Evolutionary conservation across 768 basidiomycete species (phyloP).

Genomic region (Xerocomellus chrysenteron): DNA sequence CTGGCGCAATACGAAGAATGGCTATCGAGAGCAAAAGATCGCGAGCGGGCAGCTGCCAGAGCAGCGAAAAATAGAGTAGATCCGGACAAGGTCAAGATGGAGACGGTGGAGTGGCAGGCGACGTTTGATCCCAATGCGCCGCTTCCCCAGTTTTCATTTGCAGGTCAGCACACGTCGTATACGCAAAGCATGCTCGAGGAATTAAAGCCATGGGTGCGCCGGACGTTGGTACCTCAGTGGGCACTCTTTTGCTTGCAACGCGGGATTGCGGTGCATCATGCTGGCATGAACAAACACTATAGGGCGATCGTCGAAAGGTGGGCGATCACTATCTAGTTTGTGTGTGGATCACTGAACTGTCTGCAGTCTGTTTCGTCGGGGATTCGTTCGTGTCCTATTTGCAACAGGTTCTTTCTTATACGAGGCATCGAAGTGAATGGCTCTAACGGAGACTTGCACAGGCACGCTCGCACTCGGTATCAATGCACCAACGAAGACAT

Average conservation of each 20-base stretch:
- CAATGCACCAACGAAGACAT: slow-evolving; percentile 69
- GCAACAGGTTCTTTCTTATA: slow-evolving; percentile 51
- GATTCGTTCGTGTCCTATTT: slow-evolving; percentile 63
- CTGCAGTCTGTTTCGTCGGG: slow-evolving; percentile 50
- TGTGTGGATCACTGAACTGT: background rate
- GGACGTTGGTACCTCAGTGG: slow-evolving; percentile 41
- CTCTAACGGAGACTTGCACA: slow-evolving; percentile 20
- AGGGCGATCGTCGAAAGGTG: slow-evolving; percentile 58
- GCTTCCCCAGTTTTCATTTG: slow-evolving; percentile 59
- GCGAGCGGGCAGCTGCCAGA: slow-evolving; percentile 44
- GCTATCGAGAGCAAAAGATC: slow-evolving; percentile 45
- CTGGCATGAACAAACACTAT: slow-evolving; percentile 67
- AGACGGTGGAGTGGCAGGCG: slow-evolving; percentile 44
- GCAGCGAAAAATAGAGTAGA: slow-evolving; percentile 40
- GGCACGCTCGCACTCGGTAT: slow-evolving; percentile 74
- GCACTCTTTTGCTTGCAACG: slow-evolving; percentile 48
- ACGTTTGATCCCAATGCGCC: slow-evolving; percentile 60
- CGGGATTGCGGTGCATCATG: slow-evolving; percentile 69
- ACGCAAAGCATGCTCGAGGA: slow-evolving; percentile 47
- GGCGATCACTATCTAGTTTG: background rate
- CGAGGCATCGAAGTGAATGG: background rate
- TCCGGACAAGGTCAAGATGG: slow-evolving; percentile 20
- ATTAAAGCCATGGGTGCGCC: slow-evolving; percentile 35
- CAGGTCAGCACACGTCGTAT: slow-evolving; percentile 43
- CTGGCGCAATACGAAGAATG: slow-evolving; percentile 52